Evolutionary conservation across 345 rosid species (phyloP).

Genomic region (Firmiana major): DNA sequence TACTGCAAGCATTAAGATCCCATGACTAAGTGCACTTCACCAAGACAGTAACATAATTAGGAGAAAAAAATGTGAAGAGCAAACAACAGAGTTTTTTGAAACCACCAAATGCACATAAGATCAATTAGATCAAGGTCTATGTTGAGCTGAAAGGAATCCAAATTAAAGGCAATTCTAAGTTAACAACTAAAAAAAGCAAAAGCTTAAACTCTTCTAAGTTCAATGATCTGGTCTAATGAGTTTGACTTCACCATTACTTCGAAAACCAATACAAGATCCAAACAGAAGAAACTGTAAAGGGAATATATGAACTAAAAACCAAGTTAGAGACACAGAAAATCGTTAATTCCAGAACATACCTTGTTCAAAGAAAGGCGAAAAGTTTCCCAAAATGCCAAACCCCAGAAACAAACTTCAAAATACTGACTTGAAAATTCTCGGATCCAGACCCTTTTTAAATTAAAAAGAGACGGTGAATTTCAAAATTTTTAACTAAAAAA

Average conservation of each 20-base stretch:
- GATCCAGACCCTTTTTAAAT: conserved; percentile 43
- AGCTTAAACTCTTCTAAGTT: neutral
- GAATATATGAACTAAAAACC: conserved; percentile 7
- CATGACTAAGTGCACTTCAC: neutral
- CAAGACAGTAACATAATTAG: neutral
- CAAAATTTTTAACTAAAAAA: conserved; percentile 17
- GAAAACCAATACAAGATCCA: conserved; percentile 28
- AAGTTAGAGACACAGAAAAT: conserved; percentile 8
- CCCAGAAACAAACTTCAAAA: conserved; percentile 1
- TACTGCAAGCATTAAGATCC: neutral
- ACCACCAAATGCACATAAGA: neutral
- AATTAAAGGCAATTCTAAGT: neutral
- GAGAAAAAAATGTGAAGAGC: neutral
- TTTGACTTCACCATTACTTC: conserved; percentile 13
- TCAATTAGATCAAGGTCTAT: neutral
- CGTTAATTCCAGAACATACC: conserved; percentile 28
- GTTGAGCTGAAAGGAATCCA: neutral
- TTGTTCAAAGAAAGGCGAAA: conserved; percentile 20
- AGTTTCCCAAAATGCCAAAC: neutral
- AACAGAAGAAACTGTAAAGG: conserved; percentile 9
- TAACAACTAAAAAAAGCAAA: neutral
- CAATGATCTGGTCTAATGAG: conserved; percentile 12
- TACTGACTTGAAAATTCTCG: conserved; percentile 10
- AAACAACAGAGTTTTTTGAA: neutral
- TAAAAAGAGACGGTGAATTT: conserved; percentile 10